Conservation (phyloP, 2,329 filamentous ascomycete genomes). For the Aspergillus calidoustus region DNA sequence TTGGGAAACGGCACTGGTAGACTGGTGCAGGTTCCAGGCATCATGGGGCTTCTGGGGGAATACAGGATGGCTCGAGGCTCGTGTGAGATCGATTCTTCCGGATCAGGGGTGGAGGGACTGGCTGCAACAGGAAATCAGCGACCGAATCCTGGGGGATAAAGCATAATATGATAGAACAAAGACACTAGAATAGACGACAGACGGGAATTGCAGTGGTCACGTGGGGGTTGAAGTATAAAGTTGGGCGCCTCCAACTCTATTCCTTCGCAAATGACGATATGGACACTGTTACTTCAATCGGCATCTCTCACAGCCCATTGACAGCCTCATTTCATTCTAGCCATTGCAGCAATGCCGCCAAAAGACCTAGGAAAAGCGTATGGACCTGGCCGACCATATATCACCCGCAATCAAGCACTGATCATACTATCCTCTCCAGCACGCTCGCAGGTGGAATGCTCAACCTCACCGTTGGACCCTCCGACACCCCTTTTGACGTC, state of each 20-base stretch:
- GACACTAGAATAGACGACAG: not conserved
- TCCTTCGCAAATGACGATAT: not conserved
- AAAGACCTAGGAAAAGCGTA: not conserved
- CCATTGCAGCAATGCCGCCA: not conserved
- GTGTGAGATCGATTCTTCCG: conserved; percentile 55
- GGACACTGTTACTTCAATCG: not conserved
- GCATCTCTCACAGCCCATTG: not conserved
- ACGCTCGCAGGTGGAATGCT: not conserved
- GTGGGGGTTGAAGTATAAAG: not conserved
- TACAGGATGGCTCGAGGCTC: conserved; percentile 61
- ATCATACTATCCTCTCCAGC: not conserved
- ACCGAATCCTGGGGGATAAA: not conserved
- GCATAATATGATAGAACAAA: not conserved
- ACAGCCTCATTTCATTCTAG: not conserved
- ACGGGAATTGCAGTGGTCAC: not conserved
- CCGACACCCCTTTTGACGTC: conserved; percentile 1
- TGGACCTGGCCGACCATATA: not conserved
- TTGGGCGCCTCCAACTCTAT: not conserved
- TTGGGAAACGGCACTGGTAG: conserved; percentile 70
- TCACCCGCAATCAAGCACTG: not conserved
- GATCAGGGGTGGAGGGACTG: conserved; percentile 54
- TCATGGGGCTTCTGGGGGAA: conserved; percentile 68
- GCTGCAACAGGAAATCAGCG: conserved; percentile 38
- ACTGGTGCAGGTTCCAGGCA: conserved; percentile 68
- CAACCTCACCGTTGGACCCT: not conserved